Evolutionary conservation across 2,329 filamentous ascomycete genomes (phyloP).

Genomic region (Diplodia scrobiculata): DNA sequence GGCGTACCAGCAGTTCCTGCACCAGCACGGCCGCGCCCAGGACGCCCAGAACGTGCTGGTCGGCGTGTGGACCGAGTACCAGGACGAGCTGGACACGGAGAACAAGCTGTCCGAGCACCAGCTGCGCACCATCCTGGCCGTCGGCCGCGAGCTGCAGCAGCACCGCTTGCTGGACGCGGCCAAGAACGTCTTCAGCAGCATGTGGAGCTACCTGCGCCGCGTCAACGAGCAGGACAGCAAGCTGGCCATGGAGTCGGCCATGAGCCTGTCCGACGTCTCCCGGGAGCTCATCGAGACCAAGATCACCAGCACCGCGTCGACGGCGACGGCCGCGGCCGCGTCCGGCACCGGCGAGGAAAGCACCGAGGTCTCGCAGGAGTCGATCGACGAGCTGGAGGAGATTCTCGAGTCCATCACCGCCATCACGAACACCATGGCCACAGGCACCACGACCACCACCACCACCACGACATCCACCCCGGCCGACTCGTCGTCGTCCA

Average conservation of each 20-base stretch:
- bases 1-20: neutral
- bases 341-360: neutral
- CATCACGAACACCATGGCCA: slow-evolving; percentile 15
- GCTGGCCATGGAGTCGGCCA: slow-evolving; percentile 35
- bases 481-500: slow-evolving; percentile 11
- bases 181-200: slow-evolving; percentile 42
- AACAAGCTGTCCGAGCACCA: neutral
- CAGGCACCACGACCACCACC: neutral
- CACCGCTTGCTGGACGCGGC: neutral
- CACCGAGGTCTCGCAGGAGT: neutral
- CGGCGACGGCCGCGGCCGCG: neutral
- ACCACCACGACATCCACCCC: slow-evolving; percentile 19
- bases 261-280: slow-evolving; percentile 30
- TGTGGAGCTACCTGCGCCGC: slow-evolving; percentile 49
- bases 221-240: slow-evolving; percentile 31
- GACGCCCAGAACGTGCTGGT: slow-evolving; percentile 7
- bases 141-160: slow-evolving; percentile 31
- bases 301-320: neutral
- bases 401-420: slow-evolving; percentile 35
- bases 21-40: neutral
- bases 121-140: slow-evolving; percentile 32
- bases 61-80: slow-evolving; percentile 13
- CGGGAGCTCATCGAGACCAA: neutral
- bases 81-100: neutral
- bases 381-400: slow-evolving; percentile 29